These are phyloP conservation scores for Paxillus ammoniavirescens DNA, from an alignment of 768 basidiomycete species.

Conservation along the genomic window DNA sequence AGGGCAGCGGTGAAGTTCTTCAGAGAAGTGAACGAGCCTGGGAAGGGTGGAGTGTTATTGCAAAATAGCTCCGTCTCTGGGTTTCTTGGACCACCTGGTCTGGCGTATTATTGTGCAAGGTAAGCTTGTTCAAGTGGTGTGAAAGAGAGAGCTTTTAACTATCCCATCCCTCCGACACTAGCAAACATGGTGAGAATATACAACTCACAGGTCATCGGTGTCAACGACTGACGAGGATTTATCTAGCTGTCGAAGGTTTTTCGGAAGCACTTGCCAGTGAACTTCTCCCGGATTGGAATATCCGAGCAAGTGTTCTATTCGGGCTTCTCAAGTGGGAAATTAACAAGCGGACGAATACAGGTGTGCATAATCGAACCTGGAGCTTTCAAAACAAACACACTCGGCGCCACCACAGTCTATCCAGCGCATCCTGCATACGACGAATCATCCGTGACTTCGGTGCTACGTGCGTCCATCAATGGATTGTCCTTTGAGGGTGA, in stretches of 20 bases:
- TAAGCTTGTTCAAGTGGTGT: not conserved
- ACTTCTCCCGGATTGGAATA: slow-evolving; percentile 42
- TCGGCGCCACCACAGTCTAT: not conserved
- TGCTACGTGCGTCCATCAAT: not conserved
- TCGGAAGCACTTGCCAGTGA: slow-evolving; percentile 35
- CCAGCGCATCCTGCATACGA: slow-evolving; percentile 12
- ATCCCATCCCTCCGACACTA: not conserved
- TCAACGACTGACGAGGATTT: not conserved
- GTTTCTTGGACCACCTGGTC: slow-evolving; percentile 11
- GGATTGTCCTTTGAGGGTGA: slow-evolving; percentile 9
- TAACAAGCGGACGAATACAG: not conserved
- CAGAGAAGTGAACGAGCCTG: slow-evolving; percentile 34
- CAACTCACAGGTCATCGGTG: too few species aligned
- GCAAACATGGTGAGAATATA: slow-evolving; percentile 19
- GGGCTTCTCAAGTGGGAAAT: not conserved
- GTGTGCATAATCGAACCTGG: slow-evolving; percentile 20
- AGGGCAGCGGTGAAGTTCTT: slow-evolving; percentile 30
- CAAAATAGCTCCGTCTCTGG: slow-evolving; percentile 35
- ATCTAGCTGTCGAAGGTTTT: slow-evolving; percentile 34
- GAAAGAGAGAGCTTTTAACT: too few species aligned
- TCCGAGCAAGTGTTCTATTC: slow-evolving; percentile 13
- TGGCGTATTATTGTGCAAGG: slow-evolving; percentile 22
- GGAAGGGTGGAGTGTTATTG: slow-evolving; percentile 32
- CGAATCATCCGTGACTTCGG: not conserved
- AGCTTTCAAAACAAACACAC: slow-evolving; percentile 9